Evolutionary conservation across 2,329 filamentous ascomycete species (phyloP), one percentile per base, ranked within the genome.

Genomic region (Dactylella cylindrospora): DNA sequence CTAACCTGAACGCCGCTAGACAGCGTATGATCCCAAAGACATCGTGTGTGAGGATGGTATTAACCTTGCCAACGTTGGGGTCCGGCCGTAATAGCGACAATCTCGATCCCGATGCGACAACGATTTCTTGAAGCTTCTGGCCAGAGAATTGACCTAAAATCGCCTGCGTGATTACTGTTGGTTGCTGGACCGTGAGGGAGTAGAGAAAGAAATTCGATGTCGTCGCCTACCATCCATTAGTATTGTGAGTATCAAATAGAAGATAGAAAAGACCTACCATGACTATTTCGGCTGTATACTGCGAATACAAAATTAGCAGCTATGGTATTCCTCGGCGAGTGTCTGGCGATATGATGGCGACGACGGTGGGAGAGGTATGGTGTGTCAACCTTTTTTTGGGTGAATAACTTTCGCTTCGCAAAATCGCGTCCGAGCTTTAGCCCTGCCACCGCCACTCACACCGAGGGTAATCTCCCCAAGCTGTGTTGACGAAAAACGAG

Each of bases 181-280:
- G 88, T 69, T 88, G 86, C 76, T 96, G 90, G 71, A 99, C 85
- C 68, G 93, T 97, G 77, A 98, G 80, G 71, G 89, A 93, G 78
- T 98, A 98, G 77, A 98, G 84, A 74, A 96, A 96, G 89, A 96
- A 95, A 74, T 91, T 91, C 67, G 90, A 96, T 65, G 91, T 96
- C 73, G 90, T 95, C 78, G 93, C 91, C 93, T 97, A 26, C 32
- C 32, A 25, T 31, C 19, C 7, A 19, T 62, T 54, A 62, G 57
- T n/a, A n/a, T 22, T 15, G 13, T 8, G 19, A 40, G 6, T n/a
- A 13, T 22, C 19, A 15, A n/a, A 32, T 25, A 9, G 19, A 19
- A n/a, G 13, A 20, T 8, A 13, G 13, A 26, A 2, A 32, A n/a
- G 28, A 26, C 49, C 20, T 62, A 62, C 57, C 57, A 62, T 62